Percentiles rank a stretch among this genome's conserved stretches.
phyloP scores from a whole-genome alignment of 1,284 basidiomycete species.

The Thecaphora thlaspeos region DNA sequence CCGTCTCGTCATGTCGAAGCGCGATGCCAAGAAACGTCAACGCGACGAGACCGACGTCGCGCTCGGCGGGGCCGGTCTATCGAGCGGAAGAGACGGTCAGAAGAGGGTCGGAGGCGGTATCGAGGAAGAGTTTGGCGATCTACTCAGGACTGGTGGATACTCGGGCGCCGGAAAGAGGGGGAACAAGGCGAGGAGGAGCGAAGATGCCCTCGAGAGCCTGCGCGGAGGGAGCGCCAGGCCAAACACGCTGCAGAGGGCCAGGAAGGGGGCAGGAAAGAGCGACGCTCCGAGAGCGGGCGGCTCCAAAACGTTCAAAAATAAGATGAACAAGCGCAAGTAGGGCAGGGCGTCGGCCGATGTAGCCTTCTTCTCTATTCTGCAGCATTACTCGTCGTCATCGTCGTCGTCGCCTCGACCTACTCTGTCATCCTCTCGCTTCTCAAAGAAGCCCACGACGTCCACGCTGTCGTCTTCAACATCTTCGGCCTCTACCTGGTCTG shows the following conservation, averaged over 20 bases:
- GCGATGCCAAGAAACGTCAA: conserved; percentile 73
- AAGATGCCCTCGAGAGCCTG: conserved; percentile 20
- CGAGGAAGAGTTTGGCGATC: conserved; percentile 56
- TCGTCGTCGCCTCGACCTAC: not conserved
- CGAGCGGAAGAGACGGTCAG: conserved; percentile 32
- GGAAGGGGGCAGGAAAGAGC: conserved; percentile 1
- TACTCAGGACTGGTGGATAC: conserved; percentile 39
- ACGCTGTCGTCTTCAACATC: conserved; percentile 5
- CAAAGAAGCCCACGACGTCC: not conserved
- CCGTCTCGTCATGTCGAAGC: conserved; percentile 85
- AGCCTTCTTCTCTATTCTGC: too few relatives aligned
- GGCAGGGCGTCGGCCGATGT: too few relatives aligned
- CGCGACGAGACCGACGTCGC: conserved; percentile 89
- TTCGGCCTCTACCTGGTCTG: not conserved
- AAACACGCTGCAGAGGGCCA: conserved; percentile 20
- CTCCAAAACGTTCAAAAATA: conserved; percentile 25
- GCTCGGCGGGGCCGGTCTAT: conserved; percentile 65
- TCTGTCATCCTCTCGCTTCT: conserved; percentile 1
- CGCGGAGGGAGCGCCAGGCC: conserved; percentile 21
- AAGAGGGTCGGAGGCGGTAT: conserved; percentile 52
- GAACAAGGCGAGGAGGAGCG: conserved; percentile 36
- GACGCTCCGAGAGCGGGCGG: conserved; percentile 2
- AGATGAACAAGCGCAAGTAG: conserved; percentile 9
- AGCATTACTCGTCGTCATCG: conserved; percentile 5
- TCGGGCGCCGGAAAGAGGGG: conserved; percentile 21